Base-by-base conservation (phyloP, 1,284 basidiomycete genomes). In the Vanrija sp. region DNA sequence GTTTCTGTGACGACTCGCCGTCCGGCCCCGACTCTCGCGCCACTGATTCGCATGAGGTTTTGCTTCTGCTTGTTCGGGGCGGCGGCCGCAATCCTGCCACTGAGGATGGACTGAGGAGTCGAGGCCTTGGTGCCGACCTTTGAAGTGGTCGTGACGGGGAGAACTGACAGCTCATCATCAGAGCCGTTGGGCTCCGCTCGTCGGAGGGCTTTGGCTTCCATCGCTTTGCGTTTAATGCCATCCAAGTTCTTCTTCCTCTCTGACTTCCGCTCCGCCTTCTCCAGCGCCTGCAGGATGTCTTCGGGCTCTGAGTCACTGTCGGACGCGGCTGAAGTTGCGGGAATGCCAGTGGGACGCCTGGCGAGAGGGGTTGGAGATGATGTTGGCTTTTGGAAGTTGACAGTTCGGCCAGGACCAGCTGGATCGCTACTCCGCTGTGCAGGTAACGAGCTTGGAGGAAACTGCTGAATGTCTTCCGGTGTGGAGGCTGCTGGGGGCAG, bases 401-500 rank as follows among this genome's bases (percentile, higher is more conserved):
- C 51, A 7, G 41, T 42, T 23, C n/a, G 49, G 47, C 6, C 49
- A 41, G 18, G 18, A 25, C 31, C 4, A 12, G 25, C 12, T 36
- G 43, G 3, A 36, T 6, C 36, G 16, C 8, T 46, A 20, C 15
- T 46, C 15, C 38, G 27, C 41, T 7, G 31, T 10, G n/a, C 35
- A 4, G 46, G 37, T 4, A 50, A 55, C 1, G 67, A 66, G 42
- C 63, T 66, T 1, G 67, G 67, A 1, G 68, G 68, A 39, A 67
- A 68, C 7, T 52, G 57, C 6, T 53, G 50, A 14, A 72, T 72
- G 16, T 66, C 65, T 36, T 70, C 69, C 10, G 59, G 50, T 1
- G 63, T 60, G 1, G 62, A 60, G 6, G 24, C 45, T 2, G 64
- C 60, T 10, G 45, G n/a, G n/a, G n/a, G 36, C 14, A 38, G 15